Evolutionary conservation across 2,329 filamentous ascomycete genomes (phyloP).

Genomic region (Drechslerella stenobrocha): DNA sequence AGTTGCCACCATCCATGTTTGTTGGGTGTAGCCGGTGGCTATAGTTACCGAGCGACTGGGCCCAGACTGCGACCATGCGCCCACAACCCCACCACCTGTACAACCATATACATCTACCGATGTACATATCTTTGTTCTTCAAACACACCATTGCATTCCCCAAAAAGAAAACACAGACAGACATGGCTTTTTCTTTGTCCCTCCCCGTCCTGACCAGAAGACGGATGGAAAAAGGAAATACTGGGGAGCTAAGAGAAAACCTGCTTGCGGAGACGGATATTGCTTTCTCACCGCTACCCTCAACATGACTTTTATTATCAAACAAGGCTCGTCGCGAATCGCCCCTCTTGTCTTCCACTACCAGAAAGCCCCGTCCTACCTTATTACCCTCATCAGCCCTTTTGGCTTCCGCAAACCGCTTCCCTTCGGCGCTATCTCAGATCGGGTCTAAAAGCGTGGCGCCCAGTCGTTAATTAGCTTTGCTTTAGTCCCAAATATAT

Average conservation of each 20-base stretch:
- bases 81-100: slow-evolving; percentile 35
- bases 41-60: slow-evolving; percentile 26
- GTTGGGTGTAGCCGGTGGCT: slow-evolving; percentile 20
- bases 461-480: slow-evolving; percentile 15
- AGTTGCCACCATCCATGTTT: slow-evolving; percentile 27
- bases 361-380: slow-evolving; percentile 9
- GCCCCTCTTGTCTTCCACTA: slow-evolving; percentile 4
- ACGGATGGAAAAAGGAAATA: neutral
- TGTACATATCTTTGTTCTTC: slow-evolving; percentile 16
- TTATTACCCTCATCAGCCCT: slow-evolving; percentile 1
- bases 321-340: slow-evolving; percentile 11
- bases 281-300: slow-evolving; percentile 10
- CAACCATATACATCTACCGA: slow-evolving; percentile 22
- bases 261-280: slow-evolving; percentile 19
- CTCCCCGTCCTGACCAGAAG: slow-evolving; percentile 4
- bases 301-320: slow-evolving; percentile 18
- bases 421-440: slow-evolving; percentile 31
- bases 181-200: slow-evolving; percentile 4
- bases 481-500: slow-evolving; percentile 14
- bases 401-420: slow-evolving; percentile 16
- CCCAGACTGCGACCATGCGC: slow-evolving; percentile 19
- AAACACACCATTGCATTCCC: neutral
- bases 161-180: slow-evolving; percentile 15
- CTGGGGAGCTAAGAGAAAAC: slow-evolving; percentile 9
- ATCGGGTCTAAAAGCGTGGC: slow-evolving; percentile 25